phyloP scores from a whole-genome alignment of 1,284 basidiomycete genomes.

The Pseudozyma thailandica region DNA sequence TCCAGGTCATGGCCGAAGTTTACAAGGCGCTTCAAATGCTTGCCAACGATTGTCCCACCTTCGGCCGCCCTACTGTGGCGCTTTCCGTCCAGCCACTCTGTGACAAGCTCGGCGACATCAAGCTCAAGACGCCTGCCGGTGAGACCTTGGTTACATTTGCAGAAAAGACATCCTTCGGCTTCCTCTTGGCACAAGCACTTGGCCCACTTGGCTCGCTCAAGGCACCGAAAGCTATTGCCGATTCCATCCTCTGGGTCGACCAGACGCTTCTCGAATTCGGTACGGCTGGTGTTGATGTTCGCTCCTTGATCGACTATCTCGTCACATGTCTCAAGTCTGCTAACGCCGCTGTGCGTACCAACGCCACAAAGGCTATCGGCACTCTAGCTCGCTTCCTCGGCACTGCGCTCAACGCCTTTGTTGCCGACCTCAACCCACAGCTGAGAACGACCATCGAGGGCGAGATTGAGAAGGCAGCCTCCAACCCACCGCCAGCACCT shows the following conservation, averaged over 20 bases:
- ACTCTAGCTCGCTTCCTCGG: constrained; percentile 93
- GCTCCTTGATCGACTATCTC: constrained; percentile 87
- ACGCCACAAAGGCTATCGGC: constrained; percentile 92
- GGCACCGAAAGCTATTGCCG: constrained; percentile 95
- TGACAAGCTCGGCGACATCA: constrained; percentile 96
- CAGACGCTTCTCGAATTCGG: constrained; percentile 91
- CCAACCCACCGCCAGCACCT: constrained; percentile 81
- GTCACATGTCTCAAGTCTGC: constrained; percentile 89
- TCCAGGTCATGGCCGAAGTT: constrained; percentile 74
- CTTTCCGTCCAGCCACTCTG: constrained; percentile 84
- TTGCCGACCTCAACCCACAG: constrained; percentile 94
- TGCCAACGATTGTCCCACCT: constrained; percentile 82
- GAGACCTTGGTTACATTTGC: constrained; percentile 84
- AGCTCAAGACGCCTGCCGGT: constrained; percentile 96
- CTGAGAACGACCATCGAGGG: constrained; percentile 87
- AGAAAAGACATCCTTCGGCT: constrained; percentile 92
- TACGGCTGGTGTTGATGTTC: constrained; percentile 83
- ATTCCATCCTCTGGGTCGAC: constrained; percentile 90
- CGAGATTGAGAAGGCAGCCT: constrained; percentile 95
- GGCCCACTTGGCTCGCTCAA: constrained; percentile 71
- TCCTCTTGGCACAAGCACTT: constrained; percentile 83
- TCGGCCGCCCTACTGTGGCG: constrained; percentile 85
- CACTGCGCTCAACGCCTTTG: constrained; percentile 85
- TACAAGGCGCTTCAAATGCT: constrained; percentile 72
- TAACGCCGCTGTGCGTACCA: constrained; percentile 91